Conservation (phyloP, 148 eudicot genomes). For the Talinum fruticosum region DNA sequence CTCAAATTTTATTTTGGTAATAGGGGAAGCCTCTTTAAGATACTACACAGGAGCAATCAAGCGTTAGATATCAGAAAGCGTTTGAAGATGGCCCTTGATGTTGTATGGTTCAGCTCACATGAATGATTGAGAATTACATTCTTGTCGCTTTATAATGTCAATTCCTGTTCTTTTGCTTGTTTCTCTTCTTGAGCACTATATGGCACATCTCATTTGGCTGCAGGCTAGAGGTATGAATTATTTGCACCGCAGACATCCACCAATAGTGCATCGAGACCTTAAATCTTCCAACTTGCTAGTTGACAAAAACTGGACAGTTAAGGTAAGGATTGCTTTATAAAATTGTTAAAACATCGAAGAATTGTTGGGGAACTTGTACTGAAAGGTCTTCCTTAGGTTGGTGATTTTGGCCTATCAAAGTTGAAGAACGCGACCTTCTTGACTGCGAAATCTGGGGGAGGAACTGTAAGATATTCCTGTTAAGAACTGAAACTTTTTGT, state of each 20-base stretch:
- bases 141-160: neutral
- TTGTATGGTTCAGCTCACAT: slow-evolving; percentile 39
- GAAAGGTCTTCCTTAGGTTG: slow-evolving; percentile 50
- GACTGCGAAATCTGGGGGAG: slow-evolving; percentile 76
- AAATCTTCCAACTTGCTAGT: slow-evolving; percentile 85
- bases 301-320: slow-evolving; percentile 84
- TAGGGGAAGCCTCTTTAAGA: slow-evolving; percentile 89
- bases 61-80: slow-evolving; percentile 57
- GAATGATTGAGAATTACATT: neutral
- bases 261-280: slow-evolving; percentile 79
- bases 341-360: neutral
- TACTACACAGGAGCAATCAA: slow-evolving; percentile 70
- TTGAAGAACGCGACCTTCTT: slow-evolving; percentile 71
- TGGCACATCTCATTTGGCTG: slow-evolving; percentile 18
- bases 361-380: neutral
- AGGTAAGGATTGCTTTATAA: slow-evolving; percentile 38
- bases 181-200: neutral
- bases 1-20: slow-evolving; percentile 1
- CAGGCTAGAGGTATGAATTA: slow-evolving; percentile 94
- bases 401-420: slow-evolving; percentile 82
- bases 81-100: slow-evolving; percentile 87
- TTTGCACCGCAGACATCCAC: slow-evolving; percentile 87
- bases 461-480: slow-evolving; percentile 52
- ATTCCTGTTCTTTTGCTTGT: neutral
- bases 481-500: neutral